Base-by-base conservation (phyloP, 345 rosid species). In the Hibiscus mutabilis region DNA sequence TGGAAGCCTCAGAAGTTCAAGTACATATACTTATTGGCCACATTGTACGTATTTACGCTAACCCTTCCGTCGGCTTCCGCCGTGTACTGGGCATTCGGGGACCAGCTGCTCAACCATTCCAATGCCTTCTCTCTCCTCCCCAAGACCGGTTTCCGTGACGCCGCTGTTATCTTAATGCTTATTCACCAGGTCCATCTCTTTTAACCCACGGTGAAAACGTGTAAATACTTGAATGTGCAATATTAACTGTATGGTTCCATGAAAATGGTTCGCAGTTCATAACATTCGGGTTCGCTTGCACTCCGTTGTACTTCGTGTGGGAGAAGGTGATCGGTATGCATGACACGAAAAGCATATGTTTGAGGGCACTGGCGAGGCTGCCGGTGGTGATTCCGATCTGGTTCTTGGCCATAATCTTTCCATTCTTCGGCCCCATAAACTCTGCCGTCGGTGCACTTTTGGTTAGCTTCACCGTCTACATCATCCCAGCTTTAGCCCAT, bases 311-410 rank as follows among this genome's bases (percentile, higher is more conserved):
- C 87, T 96, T 96, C 37, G 99, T 95, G 40, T 96, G 99, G 99
- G 99, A 96, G 87, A 96, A 96, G 78, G 96, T 91, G 70, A 92
- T 96, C 0, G 98, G 99, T 53, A 96, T 96, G 98, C 99, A 96
- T 35, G 97, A 90, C 83, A 91, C 96, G 0, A 92, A 74, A 76
- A 96, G 97, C 79, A 86, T 96, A 25, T 96, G 90, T 73, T 72
- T 92, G 27, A 87, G 99, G 79, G 99, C 99, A n/a, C 82, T 96
- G 0, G 97, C 96, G 1, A 73, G 99, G 66, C 82, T 96, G 33
- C 99, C 99, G 0, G 97, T 96, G 61, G 99, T 96, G 55, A 85
- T 96, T 14, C 99, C 99, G 0, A 96, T 96, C 33, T 96, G 99
- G 99, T 96, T 96, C 78, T 79, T 96, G 68, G 99, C 99, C 18